These are phyloP conservation scores for Gaultheria prostrata DNA, from an alignment of 148 eudicot species.

Conservation along the genomic window DNA sequence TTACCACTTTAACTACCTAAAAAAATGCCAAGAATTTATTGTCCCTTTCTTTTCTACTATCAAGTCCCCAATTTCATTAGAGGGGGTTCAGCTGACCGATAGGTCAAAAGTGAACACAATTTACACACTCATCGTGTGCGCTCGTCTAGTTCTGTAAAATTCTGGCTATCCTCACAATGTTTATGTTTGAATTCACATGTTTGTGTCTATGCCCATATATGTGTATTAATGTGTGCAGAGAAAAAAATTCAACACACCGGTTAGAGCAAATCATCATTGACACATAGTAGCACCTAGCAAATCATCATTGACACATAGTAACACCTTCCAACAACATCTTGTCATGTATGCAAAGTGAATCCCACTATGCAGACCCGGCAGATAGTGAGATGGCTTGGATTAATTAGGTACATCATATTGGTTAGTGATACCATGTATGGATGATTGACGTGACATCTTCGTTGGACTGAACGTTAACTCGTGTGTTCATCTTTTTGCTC, in stretches of 20 bases:
- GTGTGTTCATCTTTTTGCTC: neutral
- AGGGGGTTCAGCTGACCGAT: too few relatives aligned
- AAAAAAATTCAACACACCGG: neutral
- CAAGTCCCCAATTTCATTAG: too few relatives aligned
- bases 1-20: too few relatives aligned
- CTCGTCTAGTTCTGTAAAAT: too few relatives aligned
- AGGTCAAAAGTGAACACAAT: too few relatives aligned
- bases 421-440: neutral
- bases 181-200: neutral
- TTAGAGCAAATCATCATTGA: neutral
- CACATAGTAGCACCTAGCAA: neutral
- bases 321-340: neutral
- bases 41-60: too few relatives aligned
- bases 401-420: neutral
- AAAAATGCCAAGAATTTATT: too few relatives aligned
- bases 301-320: neutral
- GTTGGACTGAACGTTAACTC: neutral
- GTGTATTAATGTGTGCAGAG: neutral
- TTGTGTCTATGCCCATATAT: neutral
- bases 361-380: neutral
- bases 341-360: neutral
- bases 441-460: neutral
- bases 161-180: too few relatives aligned
- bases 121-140: too few relatives aligned
- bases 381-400: neutral